Evolutionary conservation across 495 filamentous ascomycete genomes (phyloP).

Genomic region (Hypomontagnella monticulosa): DNA sequence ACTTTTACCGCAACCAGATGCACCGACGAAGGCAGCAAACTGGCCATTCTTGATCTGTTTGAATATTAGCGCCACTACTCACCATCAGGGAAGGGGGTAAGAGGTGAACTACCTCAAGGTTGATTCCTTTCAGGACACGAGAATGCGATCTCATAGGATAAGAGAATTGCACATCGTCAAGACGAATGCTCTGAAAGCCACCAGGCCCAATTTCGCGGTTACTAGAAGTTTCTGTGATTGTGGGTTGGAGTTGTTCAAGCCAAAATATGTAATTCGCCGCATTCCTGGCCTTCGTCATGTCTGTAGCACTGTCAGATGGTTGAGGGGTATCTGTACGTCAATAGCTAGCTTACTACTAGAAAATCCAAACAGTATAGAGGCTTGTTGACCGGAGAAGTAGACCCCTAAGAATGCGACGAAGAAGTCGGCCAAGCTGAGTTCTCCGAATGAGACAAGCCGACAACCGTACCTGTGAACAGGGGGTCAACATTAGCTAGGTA

Average conservation of each 20-base stretch:
- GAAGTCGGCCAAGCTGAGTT: constrained; percentile 5
- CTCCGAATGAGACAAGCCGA: not conserved
- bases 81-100: not conserved
- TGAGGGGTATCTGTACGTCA: not conserved
- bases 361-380: not conserved
- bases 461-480: constrained; percentile 38
- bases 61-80: not conserved
- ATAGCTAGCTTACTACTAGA: not conserved
- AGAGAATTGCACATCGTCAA: not conserved
- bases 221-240: not conserved
- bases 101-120: not conserved
- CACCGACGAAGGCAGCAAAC: constrained; percentile 75
- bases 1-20: constrained; percentile 77
- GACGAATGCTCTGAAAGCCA: not conserved
- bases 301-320: not conserved
- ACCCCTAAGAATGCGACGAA: not conserved
- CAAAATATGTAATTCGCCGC: constrained; percentile 4
- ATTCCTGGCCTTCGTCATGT: not conserved
- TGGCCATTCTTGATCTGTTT: constrained; percentile 54
- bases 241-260: not conserved
- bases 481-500: not conserved
- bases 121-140: not conserved
- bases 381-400: not conserved
- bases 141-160: not conserved
- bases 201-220: not conserved